A percentile compares a stretch with the other conserved stretches of the same genome.
Evolutionary conservation across 495 filamentous ascomycete species (phyloP).

Genomic region (Penicillium cosmopolitanum): DNA sequence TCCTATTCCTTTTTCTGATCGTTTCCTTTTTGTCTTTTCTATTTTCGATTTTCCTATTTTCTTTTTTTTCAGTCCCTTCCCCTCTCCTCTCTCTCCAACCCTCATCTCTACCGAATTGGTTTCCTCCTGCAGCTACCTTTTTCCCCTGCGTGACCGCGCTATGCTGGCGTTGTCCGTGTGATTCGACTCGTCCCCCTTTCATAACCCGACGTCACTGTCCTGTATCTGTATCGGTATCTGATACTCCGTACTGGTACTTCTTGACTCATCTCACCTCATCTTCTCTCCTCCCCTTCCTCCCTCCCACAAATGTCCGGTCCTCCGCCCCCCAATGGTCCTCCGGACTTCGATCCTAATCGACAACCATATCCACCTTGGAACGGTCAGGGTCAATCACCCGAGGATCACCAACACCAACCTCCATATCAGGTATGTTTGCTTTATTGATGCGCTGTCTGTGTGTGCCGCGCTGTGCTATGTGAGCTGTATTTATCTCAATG

Average conservation of each 20-base stretch:
- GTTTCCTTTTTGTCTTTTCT: conserved; percentile 27
- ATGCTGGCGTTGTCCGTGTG: conserved; percentile 34
- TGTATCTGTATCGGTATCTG: not conserved
- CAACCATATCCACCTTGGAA: conserved; percentile 49
- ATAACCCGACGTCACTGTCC: conserved; percentile 42
- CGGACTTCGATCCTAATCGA: conserved; percentile 22
- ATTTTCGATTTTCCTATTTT: conserved; percentile 8
- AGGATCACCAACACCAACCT: conserved; percentile 38
- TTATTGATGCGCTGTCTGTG: not conserved
- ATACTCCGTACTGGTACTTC: conserved; percentile 11
- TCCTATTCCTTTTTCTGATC: conserved; percentile 24
- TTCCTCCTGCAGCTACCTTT: conserved; percentile 24
- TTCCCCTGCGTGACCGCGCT: conserved; percentile 35
- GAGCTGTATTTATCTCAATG: not conserved
- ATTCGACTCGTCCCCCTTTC: conserved; percentile 30
- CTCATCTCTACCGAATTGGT: conserved; percentile 34
- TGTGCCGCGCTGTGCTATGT: not conserved
- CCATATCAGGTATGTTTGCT: conserved; percentile 44
- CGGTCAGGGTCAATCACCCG: conserved; percentile 35
- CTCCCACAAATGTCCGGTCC: conserved; percentile 51
- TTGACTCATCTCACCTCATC: conserved; percentile 34
- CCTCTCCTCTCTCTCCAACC: conserved; percentile 11
- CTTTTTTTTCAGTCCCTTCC: conserved; percentile 2
- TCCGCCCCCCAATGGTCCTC: conserved; percentile 3
- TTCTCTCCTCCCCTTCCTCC: conserved; percentile 32